Percentiles rank a stretch among this genome's conserved stretches.
Conservation (phyloP, 164 flowering plant species). For the Berberis vulgaris region DNA sequence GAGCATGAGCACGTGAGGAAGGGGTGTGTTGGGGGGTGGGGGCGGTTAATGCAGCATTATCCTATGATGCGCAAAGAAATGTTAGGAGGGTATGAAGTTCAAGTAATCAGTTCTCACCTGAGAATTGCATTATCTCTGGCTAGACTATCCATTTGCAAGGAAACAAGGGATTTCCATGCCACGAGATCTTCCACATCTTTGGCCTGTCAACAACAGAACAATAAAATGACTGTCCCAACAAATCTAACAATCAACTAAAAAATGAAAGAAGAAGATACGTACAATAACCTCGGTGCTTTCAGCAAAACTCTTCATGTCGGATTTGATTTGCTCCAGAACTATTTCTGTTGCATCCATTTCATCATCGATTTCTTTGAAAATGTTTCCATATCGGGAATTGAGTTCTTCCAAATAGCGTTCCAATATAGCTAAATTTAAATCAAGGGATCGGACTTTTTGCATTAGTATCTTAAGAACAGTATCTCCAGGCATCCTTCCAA, state of each 20-base stretch:
- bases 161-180: conserved; percentile 72
- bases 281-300: conserved; percentile 53
- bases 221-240: neutral
- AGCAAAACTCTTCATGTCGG: conserved; percentile 37
- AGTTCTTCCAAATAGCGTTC: conserved; percentile 82
- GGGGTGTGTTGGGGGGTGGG: no score
- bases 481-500: conserved; percentile 88
- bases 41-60: neutral
- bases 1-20: no score
- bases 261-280: conserved; percentile 20
- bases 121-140: conserved; percentile 52
- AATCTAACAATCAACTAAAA: neutral
- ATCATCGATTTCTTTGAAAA: conserved; percentile 61
- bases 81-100: neutral
- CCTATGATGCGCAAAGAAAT: neutral
- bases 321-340: conserved; percentile 43
- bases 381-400: conserved; percentile 60
- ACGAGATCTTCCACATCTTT: conserved; percentile 58
- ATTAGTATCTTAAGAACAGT: conserved; percentile 86
- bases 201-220: conserved; percentile 32
- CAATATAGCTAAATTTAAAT: conserved; percentile 67
- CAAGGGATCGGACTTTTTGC: conserved; percentile 87
- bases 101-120: conserved; percentile 41
- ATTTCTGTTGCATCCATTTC: conserved; percentile 52
- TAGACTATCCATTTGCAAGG: conserved; percentile 50